These are phyloP conservation scores for Escovopsis sp. DNA, from an alignment of 2,329 filamentous ascomycete species.

Conservation along the genomic window DNA sequence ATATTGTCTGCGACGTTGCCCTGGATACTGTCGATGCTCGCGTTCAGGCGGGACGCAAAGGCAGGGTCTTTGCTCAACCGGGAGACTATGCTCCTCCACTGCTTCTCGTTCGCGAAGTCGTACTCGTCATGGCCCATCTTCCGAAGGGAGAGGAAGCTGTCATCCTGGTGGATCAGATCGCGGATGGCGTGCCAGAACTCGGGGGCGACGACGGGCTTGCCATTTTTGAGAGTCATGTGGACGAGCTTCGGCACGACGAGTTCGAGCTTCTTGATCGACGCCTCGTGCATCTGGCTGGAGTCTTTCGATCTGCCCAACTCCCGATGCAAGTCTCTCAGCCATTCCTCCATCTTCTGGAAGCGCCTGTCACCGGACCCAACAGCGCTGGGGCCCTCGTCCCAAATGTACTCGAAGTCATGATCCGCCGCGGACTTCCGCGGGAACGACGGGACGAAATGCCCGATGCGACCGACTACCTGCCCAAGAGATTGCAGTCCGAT, in stretches of 20 bases:
- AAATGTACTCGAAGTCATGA: slow-evolving; percentile 1
- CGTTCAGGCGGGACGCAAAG: slow-evolving; percentile 15
- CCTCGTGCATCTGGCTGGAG: slow-evolving; percentile 20
- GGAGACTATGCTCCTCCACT: slow-evolving; percentile 31
- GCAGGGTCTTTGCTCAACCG: slow-evolving; percentile 24
- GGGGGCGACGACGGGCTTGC: slow-evolving; percentile 38
- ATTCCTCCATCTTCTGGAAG: slow-evolving; percentile 10
- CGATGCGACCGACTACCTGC: background rate
- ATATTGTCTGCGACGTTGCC: slow-evolving; percentile 14
- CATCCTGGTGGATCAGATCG: slow-evolving; percentile 36
- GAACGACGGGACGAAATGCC: slow-evolving; percentile 13
- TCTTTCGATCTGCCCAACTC: slow-evolving; percentile 12
- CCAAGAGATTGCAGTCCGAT: slow-evolving; percentile 1
- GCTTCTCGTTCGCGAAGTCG: slow-evolving; percentile 27
- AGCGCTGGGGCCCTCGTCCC: slow-evolving; percentile 7
- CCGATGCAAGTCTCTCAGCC: slow-evolving; percentile 12
- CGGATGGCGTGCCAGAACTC: slow-evolving; percentile 53
- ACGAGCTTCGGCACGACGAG: slow-evolving; percentile 40
- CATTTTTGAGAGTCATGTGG: slow-evolving; percentile 37
- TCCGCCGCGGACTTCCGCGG: slow-evolving; percentile 11
- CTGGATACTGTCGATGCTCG: slow-evolving; percentile 13
- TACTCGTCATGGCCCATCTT: slow-evolving; percentile 20
- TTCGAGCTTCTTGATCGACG: slow-evolving; percentile 28
- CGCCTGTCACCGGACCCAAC: slow-evolving; percentile 6
- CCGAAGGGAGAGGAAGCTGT: slow-evolving; percentile 31